Conservation (phyloP, 2,329 filamentous ascomycete genomes). For the Diplodia intermedia region DNA sequence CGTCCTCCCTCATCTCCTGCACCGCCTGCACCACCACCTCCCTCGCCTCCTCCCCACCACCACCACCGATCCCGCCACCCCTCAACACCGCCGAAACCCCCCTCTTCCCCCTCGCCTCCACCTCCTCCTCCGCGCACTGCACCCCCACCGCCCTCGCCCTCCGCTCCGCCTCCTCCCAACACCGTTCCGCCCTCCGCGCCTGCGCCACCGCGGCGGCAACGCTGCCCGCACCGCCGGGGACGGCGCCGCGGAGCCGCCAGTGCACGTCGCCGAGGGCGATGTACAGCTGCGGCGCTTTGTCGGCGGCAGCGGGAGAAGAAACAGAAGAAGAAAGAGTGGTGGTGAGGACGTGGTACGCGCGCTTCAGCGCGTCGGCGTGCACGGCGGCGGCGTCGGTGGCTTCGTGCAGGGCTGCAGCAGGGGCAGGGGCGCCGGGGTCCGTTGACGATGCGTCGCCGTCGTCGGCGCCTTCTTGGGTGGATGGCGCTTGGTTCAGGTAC, state of each 20-base stretch:
- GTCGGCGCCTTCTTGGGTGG: conserved; percentile 56
- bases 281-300: conserved; percentile 22
- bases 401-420: conserved; percentile 30
- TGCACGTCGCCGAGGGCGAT: conserved; percentile 24
- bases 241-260: conserved; percentile 24
- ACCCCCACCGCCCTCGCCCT: conserved; percentile 12
- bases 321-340: not conserved
- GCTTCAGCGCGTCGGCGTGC: conserved; percentile 37
- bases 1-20: conserved; percentile 25
- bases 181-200: conserved; percentile 17
- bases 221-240: not conserved
- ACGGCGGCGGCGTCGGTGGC: conserved; percentile 31
- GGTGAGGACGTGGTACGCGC: conserved; percentile 20
- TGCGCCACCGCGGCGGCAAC: conserved; percentile 9
- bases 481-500: conserved; percentile 63
- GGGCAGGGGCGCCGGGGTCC: not conserved
- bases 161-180: conserved; percentile 13
- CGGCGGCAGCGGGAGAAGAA: not conserved
- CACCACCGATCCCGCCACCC: not conserved
- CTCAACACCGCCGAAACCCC: conserved; percentile 11
- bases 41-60: conserved; percentile 23
- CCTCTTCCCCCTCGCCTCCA: conserved; percentile 15
- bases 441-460: conserved; percentile 43
- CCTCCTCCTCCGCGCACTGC: conserved; percentile 23
- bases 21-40: conserved; percentile 9